phyloP scores from a whole-genome alignment of 164 flowering plant species.

The Taxillus chinensis region DNA sequence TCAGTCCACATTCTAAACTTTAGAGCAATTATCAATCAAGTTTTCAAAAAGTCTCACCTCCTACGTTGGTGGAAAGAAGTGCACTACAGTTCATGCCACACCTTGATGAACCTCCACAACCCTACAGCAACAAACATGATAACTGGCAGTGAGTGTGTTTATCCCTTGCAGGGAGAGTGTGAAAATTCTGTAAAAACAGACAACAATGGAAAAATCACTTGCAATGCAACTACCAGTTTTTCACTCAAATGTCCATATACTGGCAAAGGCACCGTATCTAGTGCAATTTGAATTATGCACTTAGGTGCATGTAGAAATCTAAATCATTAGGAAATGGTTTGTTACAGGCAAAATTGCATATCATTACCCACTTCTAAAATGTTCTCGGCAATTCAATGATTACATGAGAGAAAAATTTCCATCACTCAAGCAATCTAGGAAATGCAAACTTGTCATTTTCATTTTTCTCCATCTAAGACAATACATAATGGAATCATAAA shows the following conservation, averaged over 20 bases:
- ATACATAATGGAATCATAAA: neutral
- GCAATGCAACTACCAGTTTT: neutral
- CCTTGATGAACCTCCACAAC: slow-evolving; percentile 67
- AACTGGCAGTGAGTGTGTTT: neutral
- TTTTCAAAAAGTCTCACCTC: slow-evolving; percentile 29
- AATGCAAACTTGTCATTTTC: neutral
- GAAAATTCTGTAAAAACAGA: neutral
- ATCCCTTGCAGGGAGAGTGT: neutral
- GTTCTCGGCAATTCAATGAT: no score
- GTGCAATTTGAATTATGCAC: neutral
- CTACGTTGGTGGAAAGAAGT: slow-evolving; percentile 37
- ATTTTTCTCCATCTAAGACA: neutral
- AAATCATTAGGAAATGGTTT: no score
- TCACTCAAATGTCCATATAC: neutral
- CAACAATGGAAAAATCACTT: neutral
- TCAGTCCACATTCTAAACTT: no score
- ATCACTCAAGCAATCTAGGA: neutral
- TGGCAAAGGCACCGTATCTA: no score
- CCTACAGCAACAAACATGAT: slow-evolving; percentile 28
- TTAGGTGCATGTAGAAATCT: neutral
- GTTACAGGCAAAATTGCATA: no score
- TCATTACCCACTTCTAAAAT: no score
- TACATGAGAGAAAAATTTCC: neutral
- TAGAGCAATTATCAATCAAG: neutral
- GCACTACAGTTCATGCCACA: slow-evolving; percentile 84